These are phyloP conservation scores for Polyporus tsugae DNA, from an alignment of 1,284 basidiomycete species.

Conservation along the genomic window DNA sequence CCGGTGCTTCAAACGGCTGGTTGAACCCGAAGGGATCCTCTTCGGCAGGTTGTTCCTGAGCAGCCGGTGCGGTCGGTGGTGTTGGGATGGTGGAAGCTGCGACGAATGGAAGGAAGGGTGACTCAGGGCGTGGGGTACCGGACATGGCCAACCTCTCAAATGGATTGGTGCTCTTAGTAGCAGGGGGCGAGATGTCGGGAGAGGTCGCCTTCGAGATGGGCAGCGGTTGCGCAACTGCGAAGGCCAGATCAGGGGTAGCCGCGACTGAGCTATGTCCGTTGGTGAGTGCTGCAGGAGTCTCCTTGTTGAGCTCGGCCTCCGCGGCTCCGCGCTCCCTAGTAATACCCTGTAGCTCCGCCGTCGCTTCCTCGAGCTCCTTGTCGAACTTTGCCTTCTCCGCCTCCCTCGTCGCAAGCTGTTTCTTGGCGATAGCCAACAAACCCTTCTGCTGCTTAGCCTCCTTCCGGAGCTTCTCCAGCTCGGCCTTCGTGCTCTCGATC, in stretches of 20 bases:
- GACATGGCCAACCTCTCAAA: slow-evolving; percentile 81
- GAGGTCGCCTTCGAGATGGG: slow-evolving; percentile 76
- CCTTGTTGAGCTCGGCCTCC: slow-evolving; percentile 57
- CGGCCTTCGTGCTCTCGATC: slow-evolving; percentile 74
- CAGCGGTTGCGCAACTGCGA: slow-evolving; percentile 73
- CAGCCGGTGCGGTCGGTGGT: slow-evolving; percentile 34
- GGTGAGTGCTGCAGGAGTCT: slow-evolving; percentile 25
- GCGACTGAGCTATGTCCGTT: slow-evolving; percentile 39
- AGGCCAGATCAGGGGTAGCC: slow-evolving; percentile 49
- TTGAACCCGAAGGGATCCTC: slow-evolving; percentile 70
- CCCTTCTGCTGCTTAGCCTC: slow-evolving; percentile 97
- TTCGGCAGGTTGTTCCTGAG: slow-evolving; percentile 21
- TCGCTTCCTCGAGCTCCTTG: slow-evolving; percentile 75
- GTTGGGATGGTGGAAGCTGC: slow-evolving; percentile 44
- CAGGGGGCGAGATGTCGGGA: slow-evolving; percentile 56
- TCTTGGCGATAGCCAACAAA: slow-evolving; percentile 91
- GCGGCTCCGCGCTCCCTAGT: slow-evolving; percentile 66
- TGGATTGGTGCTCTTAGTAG: slow-evolving; percentile 87
- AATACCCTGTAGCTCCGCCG: slow-evolving; percentile 59
- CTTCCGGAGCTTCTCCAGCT: slow-evolving; percentile 91
- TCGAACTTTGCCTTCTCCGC: slow-evolving; percentile 75
- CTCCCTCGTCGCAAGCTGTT: slow-evolving; percentile 91
- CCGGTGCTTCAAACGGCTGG: slow-evolving; percentile 48
- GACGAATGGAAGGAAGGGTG: slow-evolving; percentile 62
- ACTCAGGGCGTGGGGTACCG: slow-evolving; percentile 60